Base-by-base conservation (phyloP, 768 basidiomycete genomes). In the Russula dissimulans region DNA sequence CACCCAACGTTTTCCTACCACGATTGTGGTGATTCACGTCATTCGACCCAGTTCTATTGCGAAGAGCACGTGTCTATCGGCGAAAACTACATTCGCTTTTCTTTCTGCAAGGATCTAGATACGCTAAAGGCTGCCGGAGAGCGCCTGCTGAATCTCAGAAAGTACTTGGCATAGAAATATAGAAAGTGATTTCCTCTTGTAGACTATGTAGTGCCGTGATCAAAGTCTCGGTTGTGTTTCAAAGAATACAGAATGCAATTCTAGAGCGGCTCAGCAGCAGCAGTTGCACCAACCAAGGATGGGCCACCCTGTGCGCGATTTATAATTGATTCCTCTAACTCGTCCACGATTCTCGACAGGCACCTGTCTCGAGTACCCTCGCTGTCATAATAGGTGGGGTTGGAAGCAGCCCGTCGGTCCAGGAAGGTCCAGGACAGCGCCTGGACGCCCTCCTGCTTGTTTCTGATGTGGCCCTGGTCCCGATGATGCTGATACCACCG, bases 21-120 rank as follows among this genome's bases (percentile, higher is more conserved):
- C 8, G 22, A 17, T 38, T 34, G 9, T 45, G 32, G 46, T 15
- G 9, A 41, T 41, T 48, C 46, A 47, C 29, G 17, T 5, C 42
- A 52, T 57, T 43, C 54, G 29, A 49, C 32, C 39, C 31, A 95
- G 91, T 97, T 97, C 74, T 97, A 95, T 74, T 93, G 91, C 69
- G 79, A 85, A 65, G 89, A 91, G 58, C 95, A 97, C 69, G 79
- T 84, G 31, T 73, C 73, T 59, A 91, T 97, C 56, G 95, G 95
- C 31, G 94, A 95, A 71, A 85, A 77, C 49, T 95, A 86, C 69
- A 85, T 81, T 22, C 82, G 92, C 57, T 97, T 98, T 70, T 87
- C 94, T 1, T 94, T 97, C 78, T 97, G 97, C 79, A 99, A 99
- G 70, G 95, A 98, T 67, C 64, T 84, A 18, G 91, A 90, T 44